These are phyloP conservation scores for Ophiocordyceps camponoti-leonardi DNA, from an alignment of 2,329 filamentous ascomycete species.

Conservation along the genomic window DNA sequence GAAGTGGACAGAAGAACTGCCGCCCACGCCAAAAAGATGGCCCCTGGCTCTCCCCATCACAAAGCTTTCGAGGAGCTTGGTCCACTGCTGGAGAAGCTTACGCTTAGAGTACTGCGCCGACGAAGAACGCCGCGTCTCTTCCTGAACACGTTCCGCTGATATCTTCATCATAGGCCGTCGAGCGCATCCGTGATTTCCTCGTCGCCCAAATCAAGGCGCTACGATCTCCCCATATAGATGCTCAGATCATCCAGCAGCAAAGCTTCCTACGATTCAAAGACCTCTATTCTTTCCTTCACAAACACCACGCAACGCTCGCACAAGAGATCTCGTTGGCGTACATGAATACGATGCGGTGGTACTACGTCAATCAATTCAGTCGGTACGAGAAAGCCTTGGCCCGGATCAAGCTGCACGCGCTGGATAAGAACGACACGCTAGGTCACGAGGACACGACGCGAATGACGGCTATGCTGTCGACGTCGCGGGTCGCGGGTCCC, in stretches of 20 bases:
- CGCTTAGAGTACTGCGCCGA: slow-evolving; percentile 43
- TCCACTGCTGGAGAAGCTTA: slow-evolving; percentile 70
- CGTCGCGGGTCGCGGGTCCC: slow-evolving; percentile 26
- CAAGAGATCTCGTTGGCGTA: slow-evolving; percentile 88
- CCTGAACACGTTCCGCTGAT: slow-evolving; percentile 1
- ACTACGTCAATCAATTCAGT: slow-evolving; percentile 81
- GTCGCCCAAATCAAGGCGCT: slow-evolving; percentile 90
- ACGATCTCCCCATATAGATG: slow-evolving; percentile 89
- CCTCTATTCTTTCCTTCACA: slow-evolving; percentile 68
- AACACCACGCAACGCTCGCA: slow-evolving; percentile 65
- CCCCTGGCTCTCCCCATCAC: slow-evolving; percentile 40
- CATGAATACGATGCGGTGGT: slow-evolving; percentile 98
- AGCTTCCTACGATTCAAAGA: slow-evolving; percentile 81
- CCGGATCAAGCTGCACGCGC: slow-evolving; percentile 64
- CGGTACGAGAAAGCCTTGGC: slow-evolving; percentile 73
- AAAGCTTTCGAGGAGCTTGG: slow-evolving; percentile 73
- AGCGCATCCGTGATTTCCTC: slow-evolving; percentile 85
- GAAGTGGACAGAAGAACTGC: slow-evolving; percentile 69
- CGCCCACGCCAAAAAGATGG: slow-evolving; percentile 46
- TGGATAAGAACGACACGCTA: slow-evolving; percentile 72
- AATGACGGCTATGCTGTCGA: slow-evolving; percentile 40
- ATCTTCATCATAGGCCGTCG: slow-evolving; percentile 44
- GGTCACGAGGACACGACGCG: slow-evolving; percentile 59
- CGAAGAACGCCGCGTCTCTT: not conserved
- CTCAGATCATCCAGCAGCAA: slow-evolving; percentile 90